phyloP scores from a whole-genome alignment of 1,284 basidiomycete species.

The Stereum hirsutum region DNA sequence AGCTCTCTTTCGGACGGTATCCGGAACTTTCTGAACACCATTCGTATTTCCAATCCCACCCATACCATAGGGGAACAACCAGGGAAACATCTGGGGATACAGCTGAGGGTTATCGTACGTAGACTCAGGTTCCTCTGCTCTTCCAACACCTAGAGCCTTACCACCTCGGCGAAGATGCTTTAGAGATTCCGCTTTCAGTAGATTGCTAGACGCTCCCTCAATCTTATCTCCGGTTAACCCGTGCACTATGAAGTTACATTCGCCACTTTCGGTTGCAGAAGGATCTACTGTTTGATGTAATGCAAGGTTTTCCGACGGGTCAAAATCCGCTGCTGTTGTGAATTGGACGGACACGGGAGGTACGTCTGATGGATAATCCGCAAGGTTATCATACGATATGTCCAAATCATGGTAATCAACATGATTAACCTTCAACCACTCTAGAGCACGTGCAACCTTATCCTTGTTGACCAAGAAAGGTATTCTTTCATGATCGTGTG shows the following conservation, averaged over 20 bases:
- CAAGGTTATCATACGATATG: slow-evolving; percentile 17
- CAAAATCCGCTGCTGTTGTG: too few relatives aligned
- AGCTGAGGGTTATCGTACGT: slow-evolving; percentile 18
- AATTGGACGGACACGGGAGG: too few relatives aligned
- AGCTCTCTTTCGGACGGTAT: slow-evolving; percentile 13
- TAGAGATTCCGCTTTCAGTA: slow-evolving; percentile 10
- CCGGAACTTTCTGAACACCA: slow-evolving; percentile 4
- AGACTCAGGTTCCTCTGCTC: slow-evolving; percentile 8
- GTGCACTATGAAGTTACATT: slow-evolving; percentile 5
- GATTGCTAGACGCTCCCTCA: slow-evolving; percentile 1
- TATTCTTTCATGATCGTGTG: slow-evolving; percentile 15
- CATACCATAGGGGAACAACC: slow-evolving; percentile 20
- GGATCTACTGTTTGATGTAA: too few relatives aligned
- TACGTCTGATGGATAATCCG: slow-evolving; percentile 14
- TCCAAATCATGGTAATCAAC: slow-evolving; percentile 16
- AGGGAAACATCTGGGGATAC: slow-evolving; percentile 22
- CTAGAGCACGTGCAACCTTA: slow-evolving; percentile 11
- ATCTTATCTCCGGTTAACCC: background rate
- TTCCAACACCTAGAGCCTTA: slow-evolving; percentile 14
- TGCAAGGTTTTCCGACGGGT: too few relatives aligned
- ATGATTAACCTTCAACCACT: slow-evolving; percentile 25
- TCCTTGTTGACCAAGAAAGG: slow-evolving; percentile 17
- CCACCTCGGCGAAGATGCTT: slow-evolving; percentile 12
- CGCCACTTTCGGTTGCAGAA: too few relatives aligned
- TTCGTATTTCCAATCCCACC: slow-evolving; percentile 14